These are phyloP conservation scores for Pterocarpus macrocarpus DNA, from an alignment of 306 rosid species.

Conservation along the genomic window DNA sequence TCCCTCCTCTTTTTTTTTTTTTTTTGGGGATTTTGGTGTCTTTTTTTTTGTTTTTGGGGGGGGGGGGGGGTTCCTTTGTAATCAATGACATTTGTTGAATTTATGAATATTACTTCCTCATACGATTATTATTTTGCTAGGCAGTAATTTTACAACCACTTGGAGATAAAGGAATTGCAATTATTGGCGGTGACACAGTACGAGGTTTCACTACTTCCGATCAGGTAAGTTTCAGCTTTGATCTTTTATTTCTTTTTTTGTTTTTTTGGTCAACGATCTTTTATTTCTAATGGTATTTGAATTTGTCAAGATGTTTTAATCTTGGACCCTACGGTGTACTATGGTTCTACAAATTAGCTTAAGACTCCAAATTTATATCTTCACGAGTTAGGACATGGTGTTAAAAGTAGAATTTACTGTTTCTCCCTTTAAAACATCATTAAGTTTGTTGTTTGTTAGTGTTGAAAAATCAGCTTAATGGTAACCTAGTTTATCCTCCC, in stretches of 20 bases:
- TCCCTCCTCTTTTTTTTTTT: not conserved
- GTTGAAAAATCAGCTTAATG: not conserved
- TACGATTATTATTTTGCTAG: slow-evolving; percentile 56
- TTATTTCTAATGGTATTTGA: not conserved
- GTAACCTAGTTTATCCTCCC: not conserved
- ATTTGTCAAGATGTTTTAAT: slow-evolving; percentile 15
- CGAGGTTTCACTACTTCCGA: slow-evolving; percentile 90
- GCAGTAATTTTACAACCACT: slow-evolving; percentile 97
- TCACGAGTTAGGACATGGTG: not conserved
- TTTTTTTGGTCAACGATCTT: no score
- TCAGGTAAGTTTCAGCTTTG: slow-evolving; percentile 61
- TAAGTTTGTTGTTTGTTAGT: not conserved
- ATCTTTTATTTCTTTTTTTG: not conserved
- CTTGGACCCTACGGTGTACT: slow-evolving; percentile 25
- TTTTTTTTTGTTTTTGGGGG: no score
- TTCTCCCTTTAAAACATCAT: slow-evolving; percentile 3
- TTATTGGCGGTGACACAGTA: slow-evolving; percentile 90
- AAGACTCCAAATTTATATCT: not conserved
- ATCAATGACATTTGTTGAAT: not conserved
- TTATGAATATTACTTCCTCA: slow-evolving; percentile 2
- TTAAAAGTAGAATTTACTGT: not conserved
- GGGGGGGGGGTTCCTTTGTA: not conserved
- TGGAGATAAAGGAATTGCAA: slow-evolving; percentile 86
- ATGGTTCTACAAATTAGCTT: not conserved
- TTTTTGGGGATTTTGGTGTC: no score